These are phyloP conservation scores for Panicum virgatum DNA, from an alignment of 202 grass and related monocot species.

Conservation along the genomic window DNA sequence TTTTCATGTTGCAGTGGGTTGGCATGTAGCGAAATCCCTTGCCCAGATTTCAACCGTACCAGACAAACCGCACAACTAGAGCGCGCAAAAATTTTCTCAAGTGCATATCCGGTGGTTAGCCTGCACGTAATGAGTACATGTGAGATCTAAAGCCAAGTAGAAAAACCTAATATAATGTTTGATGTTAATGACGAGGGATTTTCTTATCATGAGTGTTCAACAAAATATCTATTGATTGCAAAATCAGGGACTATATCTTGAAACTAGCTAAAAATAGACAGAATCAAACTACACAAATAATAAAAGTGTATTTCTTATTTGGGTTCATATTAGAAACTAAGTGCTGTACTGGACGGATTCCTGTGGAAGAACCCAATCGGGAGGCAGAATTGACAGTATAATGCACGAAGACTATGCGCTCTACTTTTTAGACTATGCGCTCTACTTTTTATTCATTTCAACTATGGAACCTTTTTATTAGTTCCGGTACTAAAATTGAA, in stretches of 20 bases:
- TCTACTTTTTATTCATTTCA: not conserved
- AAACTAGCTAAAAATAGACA: not conserved
- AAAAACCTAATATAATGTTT: too few relatives aligned
- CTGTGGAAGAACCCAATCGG: not conserved
- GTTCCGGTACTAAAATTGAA: not conserved
- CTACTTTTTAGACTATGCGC: too few relatives aligned
- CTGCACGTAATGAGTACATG: conserved; percentile 48
- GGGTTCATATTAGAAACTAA: not conserved
- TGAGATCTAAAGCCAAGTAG: too few relatives aligned
- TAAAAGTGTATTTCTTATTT: not conserved
- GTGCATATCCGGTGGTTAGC: conserved; percentile 72
- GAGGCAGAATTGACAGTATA: not conserved
- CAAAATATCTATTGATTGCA: conserved; percentile 4
- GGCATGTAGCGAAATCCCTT: conserved; percentile 76
- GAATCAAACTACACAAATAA: not conserved
- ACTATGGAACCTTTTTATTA: not conserved
- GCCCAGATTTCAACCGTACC: conserved; percentile 51
- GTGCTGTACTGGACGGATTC: too few relatives aligned
- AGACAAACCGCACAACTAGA: conserved; percentile 86
- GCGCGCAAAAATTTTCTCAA: conserved; percentile 75
- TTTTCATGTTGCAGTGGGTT: conserved; percentile 61
- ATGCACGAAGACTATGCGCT: not conserved
- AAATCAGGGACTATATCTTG: not conserved
- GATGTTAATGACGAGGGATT: too few relatives aligned
- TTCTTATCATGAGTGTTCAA: too few relatives aligned